These are phyloP conservation scores for Nepenthes alata DNA, from an alignment of 179 eudicot species.

Conservation along the genomic window DNA sequence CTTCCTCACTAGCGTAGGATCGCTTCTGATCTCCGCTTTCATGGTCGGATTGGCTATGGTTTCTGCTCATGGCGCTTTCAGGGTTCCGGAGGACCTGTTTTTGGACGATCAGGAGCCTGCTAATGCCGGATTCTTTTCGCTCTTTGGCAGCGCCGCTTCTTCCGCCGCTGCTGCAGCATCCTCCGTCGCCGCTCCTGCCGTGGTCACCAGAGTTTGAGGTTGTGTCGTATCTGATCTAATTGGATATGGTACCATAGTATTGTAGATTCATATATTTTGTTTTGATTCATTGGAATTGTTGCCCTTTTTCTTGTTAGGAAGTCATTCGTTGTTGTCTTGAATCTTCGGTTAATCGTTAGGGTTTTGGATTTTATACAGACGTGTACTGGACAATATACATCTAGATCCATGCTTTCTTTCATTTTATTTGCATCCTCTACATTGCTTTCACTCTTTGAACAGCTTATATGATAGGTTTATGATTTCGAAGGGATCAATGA, in stretches of 20 bases:
- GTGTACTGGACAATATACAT: too few relatives aligned
- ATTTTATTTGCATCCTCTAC: too few relatives aligned
- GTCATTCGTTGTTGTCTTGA: too few relatives aligned
- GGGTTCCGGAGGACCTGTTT: conserved; percentile 70
- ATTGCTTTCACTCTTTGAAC: too few relatives aligned
- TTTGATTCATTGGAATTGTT: too few relatives aligned
- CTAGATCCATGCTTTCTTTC: too few relatives aligned
- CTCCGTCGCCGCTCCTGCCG: conserved; percentile 22
- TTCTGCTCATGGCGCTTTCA: conserved; percentile 59
- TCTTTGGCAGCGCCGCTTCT: conserved; percentile 60
- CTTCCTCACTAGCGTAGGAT: conserved; percentile 60
- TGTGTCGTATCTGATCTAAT: not conserved
- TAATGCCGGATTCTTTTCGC: conserved; percentile 40
- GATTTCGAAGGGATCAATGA: too few relatives aligned
- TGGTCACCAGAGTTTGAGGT: conserved; percentile 38
- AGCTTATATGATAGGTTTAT: too few relatives aligned
- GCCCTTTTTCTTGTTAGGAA: too few relatives aligned
- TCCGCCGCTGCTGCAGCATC: conserved; percentile 10
- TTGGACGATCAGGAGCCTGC: conserved; percentile 63
- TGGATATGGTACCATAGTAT: not conserved
- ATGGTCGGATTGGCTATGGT: conserved; percentile 42
- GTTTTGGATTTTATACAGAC: too few relatives aligned
- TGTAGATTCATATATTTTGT: not conserved
- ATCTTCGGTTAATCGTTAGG: too few relatives aligned
- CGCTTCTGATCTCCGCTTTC: conserved; percentile 42